Evolutionary conservation across 1,284 basidiomycete species (phyloP), one percentile per base, ranked within the genome.

Genomic region (Boletus sp.): DNA sequence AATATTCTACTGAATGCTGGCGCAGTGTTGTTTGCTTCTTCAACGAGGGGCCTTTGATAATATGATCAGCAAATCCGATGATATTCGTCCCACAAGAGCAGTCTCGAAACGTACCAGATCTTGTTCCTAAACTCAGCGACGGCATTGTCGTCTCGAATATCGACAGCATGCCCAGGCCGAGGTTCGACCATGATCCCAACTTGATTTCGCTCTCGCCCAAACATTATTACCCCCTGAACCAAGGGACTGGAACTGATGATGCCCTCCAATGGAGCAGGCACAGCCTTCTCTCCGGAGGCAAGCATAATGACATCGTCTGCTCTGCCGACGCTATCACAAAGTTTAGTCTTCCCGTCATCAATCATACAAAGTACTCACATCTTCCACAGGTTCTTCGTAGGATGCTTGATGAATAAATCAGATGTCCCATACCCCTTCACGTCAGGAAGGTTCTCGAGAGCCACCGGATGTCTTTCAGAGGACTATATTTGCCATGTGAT

Each of bases 151-250:
- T 55, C 61, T 0, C 52, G n/a, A 13, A 68, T 31, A 49, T 76
- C 67, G 42, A 76, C 61, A 1, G 41, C 51, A 16, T 61, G 43
- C 5, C 51, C 63, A 0, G 55, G 33, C 0, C 36, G 43, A 0
- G 72, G 71, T 57, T 79, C 75, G 41, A 80, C 63, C 22, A 79
- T 58, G 18, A 77, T 58, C 3, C 78, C 79, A 18, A 72, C 63
- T 42, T 74, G 71, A 35, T 68, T 66, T 7, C 65, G 73, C 20
- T 65, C 69, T 3, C 69, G 63, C 39, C 60, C 61, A 27, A 63
- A 61, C 57, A 60, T 63, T 3, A 60, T n/a, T 2, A 24, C 48
- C 2, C 61, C 61, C 31, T 63, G 57, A 41, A 18, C 72, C 72
- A 56, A 74, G 72, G 65, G 56, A 35, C 55, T 53, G 4, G 65